phyloP scores from a whole-genome alignment of 768 basidiomycete species.

The Pleurotus eryngii region DNA sequence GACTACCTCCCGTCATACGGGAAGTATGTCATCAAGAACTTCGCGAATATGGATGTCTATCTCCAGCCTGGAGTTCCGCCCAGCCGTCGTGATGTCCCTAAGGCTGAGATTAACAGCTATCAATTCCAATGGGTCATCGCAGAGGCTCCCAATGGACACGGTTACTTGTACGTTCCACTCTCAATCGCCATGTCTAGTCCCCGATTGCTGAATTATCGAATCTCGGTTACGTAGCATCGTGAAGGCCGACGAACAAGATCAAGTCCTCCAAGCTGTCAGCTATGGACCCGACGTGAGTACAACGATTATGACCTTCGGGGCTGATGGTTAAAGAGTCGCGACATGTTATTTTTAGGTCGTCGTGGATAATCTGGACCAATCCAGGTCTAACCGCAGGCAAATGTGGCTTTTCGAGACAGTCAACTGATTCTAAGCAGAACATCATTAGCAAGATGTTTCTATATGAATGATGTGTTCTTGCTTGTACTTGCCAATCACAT shows the following conservation, averaged over 20 bases:
- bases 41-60: neutral
- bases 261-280: neutral
- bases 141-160: neutral
- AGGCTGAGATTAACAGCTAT: neutral
- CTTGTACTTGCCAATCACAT: too few species aligned
- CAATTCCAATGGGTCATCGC: neutral
- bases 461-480: too few species aligned
- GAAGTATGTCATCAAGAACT: neutral
- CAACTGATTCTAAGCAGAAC: too few species aligned
- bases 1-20: neutral
- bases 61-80: neutral
- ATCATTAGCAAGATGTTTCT: too few species aligned
- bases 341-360: too few species aligned
- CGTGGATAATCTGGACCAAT: too few species aligned
- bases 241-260: neutral
- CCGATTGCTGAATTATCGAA: too few species aligned
- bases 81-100: neutral
- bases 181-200: too few species aligned
- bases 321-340: too few species aligned
- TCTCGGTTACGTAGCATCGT: neutral
- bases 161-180: neutral
- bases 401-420: too few species aligned
- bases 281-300: neutral
- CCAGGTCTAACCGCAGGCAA: too few species aligned
- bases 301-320: too few species aligned